Conservation (phyloP, 305 asterid species). For the Plantago rigida region DNA sequence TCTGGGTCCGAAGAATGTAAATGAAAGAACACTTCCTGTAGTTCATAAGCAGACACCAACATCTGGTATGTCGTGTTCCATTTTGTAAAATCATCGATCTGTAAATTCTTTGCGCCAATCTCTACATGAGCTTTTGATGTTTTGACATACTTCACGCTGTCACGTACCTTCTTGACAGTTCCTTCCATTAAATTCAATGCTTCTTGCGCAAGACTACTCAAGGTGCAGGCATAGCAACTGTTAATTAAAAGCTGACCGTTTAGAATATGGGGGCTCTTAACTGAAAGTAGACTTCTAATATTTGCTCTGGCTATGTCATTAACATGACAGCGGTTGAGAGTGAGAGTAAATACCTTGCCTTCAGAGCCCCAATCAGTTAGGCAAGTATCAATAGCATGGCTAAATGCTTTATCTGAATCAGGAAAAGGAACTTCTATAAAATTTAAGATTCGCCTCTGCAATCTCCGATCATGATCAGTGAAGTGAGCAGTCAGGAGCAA, state of each 20-base stretch:
- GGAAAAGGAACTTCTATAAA: constrained; percentile 42
- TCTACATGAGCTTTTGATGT: constrained; percentile 44
- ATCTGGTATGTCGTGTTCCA: constrained; percentile 88
- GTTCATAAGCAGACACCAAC: constrained; percentile 70
- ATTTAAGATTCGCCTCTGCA: constrained; percentile 53
- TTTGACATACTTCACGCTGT: constrained; percentile 61
- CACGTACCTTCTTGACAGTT: constrained; percentile 52
- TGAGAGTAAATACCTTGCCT: constrained; percentile 48
- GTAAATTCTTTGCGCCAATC: constrained; percentile 52
- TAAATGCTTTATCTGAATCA: constrained; percentile 52
- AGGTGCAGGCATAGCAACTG: constrained; percentile 54
- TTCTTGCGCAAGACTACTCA: constrained; percentile 55
- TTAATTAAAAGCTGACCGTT: constrained; percentile 62
- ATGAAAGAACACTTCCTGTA: constrained; percentile 64
- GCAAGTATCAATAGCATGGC: constrained; percentile 48
- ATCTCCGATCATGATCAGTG: constrained; percentile 62
- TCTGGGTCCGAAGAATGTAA: constrained; percentile 59
- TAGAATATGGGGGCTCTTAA: constrained; percentile 40
- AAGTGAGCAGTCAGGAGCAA: constrained; percentile 65
- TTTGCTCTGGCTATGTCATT: constrained; percentile 37
- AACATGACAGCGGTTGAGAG: constrained; percentile 36
- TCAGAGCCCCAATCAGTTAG: constrained; percentile 59
- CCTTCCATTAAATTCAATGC: constrained; percentile 39
- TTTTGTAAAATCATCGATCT: constrained; percentile 46
- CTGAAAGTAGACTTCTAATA: constrained; percentile 47